A percentile compares a stretch with the other conserved stretches of the same genome.
phyloP scores from a whole-genome alignment of 2,329 filamentous ascomycete genomes.

The Pyricularia pennisetigena region DNA sequence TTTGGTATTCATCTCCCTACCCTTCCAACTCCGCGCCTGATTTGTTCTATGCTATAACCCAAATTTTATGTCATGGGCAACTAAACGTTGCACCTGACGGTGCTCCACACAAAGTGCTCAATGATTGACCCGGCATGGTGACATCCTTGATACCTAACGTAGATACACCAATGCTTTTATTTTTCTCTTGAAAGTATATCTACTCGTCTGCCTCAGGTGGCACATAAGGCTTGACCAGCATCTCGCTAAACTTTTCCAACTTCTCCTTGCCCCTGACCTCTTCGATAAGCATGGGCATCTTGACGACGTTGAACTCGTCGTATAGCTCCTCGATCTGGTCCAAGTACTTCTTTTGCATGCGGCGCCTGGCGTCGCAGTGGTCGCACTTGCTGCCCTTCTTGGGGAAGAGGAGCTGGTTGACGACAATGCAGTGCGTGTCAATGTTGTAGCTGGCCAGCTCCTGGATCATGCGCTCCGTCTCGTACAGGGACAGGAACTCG shows the following conservation, averaged over 20 bases:
- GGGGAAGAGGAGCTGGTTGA: constrained; percentile 95
- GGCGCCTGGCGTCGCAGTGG: constrained; percentile 86
- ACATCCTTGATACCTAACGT: neutral
- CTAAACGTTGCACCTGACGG: neutral
- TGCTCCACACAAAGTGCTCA: neutral
- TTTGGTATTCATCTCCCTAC: neutral
- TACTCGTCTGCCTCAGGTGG: constrained; percentile 39
- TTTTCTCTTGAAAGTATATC: neutral
- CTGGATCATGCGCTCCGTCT: constrained; percentile 99
- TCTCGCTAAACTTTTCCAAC: constrained; percentile 80
- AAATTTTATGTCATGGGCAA: neutral
- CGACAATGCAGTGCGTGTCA: constrained; percentile 94
- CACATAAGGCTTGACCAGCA: constrained; percentile 68
- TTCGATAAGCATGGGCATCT: constrained; percentile 93
- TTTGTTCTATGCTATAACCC: neutral
- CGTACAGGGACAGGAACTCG: constrained; percentile 92
- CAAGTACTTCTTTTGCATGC: constrained; percentile 99
- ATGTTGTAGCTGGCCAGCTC: constrained; percentile 89
- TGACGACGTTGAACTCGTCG: constrained; percentile 97
- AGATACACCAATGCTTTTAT: neutral
- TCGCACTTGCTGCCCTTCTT: constrained; percentile 78
- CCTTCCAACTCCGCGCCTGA: neutral
- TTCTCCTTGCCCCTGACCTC: constrained; percentile 94
- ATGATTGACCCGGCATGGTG: neutral
- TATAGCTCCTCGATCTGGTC: constrained; percentile 98